A percentile compares a stretch with the other conserved stretches of the same genome.
phyloP scores from a whole-genome alignment of 176 grass and related monocot species.

The Miscanthus lutarioriparius region DNA sequence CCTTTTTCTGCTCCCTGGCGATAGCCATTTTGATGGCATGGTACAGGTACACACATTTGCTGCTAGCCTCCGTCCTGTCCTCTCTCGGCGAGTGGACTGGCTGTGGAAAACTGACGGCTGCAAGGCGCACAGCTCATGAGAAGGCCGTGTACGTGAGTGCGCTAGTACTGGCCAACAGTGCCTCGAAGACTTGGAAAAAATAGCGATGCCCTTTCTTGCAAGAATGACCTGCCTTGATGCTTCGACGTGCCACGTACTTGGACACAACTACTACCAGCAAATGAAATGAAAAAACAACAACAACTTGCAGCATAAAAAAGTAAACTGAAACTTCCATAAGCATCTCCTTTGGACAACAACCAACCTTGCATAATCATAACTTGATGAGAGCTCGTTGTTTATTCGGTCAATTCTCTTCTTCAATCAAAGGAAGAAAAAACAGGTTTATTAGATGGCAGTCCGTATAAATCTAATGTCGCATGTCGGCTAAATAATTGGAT shows the following conservation, averaged over 20 bases:
- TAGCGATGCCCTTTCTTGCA: slow-evolving; percentile 28
- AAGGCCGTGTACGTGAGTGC: slow-evolving; percentile 25
- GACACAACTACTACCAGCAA: neutral
- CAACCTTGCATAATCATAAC: neutral
- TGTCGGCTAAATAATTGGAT: neutral
- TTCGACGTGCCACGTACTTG: neutral
- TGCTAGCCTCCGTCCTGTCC: slow-evolving; percentile 1
- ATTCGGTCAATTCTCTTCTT: neutral
- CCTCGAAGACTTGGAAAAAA: neutral
- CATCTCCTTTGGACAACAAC: neutral
- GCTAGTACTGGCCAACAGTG: slow-evolving; percentile 25
- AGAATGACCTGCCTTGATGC: slow-evolving; percentile 28
- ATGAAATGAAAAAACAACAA: neutral
- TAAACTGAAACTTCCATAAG: neutral
- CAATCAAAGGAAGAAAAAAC: neutral
- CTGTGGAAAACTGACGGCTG: slow-evolving; percentile 30
- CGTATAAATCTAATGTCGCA: too few species aligned
- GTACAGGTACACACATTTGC: neutral
- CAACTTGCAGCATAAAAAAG: neutral
- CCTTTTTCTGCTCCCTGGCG: neutral
- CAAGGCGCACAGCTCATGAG: slow-evolving; percentile 39
- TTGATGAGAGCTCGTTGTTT: neutral
- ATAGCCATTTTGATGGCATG: neutral
- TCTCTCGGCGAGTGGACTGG: neutral
- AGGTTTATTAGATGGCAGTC: neutral